phyloP scores from a whole-genome alignment of 169 alveolate species.

The Plasmodium berghei region DNA sequence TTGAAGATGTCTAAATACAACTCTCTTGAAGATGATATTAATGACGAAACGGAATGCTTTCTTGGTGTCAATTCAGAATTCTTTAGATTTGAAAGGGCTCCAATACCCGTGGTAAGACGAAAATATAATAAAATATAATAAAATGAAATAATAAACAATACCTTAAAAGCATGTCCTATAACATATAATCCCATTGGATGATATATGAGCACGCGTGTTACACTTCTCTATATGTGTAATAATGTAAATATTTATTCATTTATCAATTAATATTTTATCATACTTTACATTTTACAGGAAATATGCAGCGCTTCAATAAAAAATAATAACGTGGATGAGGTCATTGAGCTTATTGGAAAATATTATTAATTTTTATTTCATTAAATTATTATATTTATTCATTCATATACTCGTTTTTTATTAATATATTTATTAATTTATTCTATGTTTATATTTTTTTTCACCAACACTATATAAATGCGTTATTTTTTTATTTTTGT shows the following conservation, averaged over 20 bases:
- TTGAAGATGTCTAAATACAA: slow-evolving; percentile 72
- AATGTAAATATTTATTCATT: too few relatives aligned
- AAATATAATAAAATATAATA: not conserved
- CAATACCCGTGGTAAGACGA: slow-evolving; percentile 35
- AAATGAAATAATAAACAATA: not conserved
- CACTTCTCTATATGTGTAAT: not conserved
- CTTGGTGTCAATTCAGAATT: slow-evolving; percentile 59
- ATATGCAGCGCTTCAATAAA: slow-evolving; percentile 54
- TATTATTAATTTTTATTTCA: slow-evolving; percentile 9
- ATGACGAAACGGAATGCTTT: slow-evolving; percentile 48
- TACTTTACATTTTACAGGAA: slow-evolving; percentile 22
- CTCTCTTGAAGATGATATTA: slow-evolving; percentile 43
- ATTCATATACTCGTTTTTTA: not conserved
- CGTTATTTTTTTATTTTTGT: not conserved
- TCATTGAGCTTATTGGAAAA: slow-evolving; percentile 42
- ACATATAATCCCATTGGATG: not conserved
- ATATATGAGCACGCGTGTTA: not conserved
- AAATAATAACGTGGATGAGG: slow-evolving; percentile 40
- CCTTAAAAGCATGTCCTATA: not conserved
- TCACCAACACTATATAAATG: not conserved
- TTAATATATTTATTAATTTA: slow-evolving; percentile 9
- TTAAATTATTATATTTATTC: slow-evolving; percentile 11
- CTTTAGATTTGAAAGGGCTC: slow-evolving; percentile 71
- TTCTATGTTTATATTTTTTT: slow-evolving; percentile 5
- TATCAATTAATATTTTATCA: too few relatives aligned